Conservation (phyloP, 208 protist genomes). For the Acanthamoeba triangularis region DNA sequence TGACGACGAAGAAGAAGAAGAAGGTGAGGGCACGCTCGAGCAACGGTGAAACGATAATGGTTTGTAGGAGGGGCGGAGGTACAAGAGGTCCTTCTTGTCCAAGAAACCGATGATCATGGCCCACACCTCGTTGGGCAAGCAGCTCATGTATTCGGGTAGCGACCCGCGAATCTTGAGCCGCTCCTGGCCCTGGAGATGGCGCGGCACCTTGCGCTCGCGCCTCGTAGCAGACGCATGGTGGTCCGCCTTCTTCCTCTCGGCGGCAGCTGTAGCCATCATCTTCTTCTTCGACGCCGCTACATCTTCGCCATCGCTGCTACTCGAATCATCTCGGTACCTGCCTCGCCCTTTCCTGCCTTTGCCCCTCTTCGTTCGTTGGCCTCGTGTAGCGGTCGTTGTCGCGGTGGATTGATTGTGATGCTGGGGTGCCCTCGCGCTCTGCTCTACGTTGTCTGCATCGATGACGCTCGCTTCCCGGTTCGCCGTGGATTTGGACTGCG, state of each 20-base stretch:
- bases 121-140: conserved; percentile 31
- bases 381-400: background rate
- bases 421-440: background rate
- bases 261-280: background rate
- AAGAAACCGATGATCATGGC: conserved; percentile 36
- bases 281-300: background rate
- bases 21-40: background rate
- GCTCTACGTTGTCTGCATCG: background rate
- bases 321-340: background rate
- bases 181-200: background rate
- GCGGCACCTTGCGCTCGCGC: background rate
- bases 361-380: background rate
- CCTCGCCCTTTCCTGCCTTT: background rate
- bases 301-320: background rate
- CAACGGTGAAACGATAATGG: background rate
- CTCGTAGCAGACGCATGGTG: background rate
- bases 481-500: background rate
- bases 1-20: background rate
- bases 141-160: background rate
- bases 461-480: too few species aligned
- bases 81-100: conserved; percentile 38
- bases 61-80: background rate
- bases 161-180: conserved; percentile 12
- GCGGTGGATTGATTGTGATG: background rate
- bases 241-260: background rate